Base-by-base conservation (phyloP, 495 filamentous ascomycete species). In the Penicillium paxilli region DNA sequence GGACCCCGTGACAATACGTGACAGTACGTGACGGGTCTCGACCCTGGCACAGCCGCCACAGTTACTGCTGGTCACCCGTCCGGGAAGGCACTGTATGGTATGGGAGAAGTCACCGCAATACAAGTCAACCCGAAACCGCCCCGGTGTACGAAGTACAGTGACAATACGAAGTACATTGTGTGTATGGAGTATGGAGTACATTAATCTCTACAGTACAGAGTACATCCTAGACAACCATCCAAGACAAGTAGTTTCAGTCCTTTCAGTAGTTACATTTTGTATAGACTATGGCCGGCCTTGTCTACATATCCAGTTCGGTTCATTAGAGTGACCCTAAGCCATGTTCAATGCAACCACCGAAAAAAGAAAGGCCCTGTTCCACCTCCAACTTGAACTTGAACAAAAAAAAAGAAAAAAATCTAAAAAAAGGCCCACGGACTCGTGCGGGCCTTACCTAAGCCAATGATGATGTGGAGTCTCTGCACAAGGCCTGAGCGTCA, bases 291-390 rank as follows among this genome's bases (percentile, higher is more conserved):
- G 30, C 10, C n/a, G 30, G 30, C 30, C 30, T 32, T 38, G n/a
- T n/a, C 35, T 38, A 19, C 8, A 38, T 28, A 38, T 38, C 8
- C 16, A 16, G n/a, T 38, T 7, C 16, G 16, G n/a, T 38, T 16
- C 16, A n/a, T 38, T 5, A 5, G 5, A 38, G 16, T 12, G 35
- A 38, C 35, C n/a, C n/a, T n/a, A 9, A 38, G 16, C 8, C 35
- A 38, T 38, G 19, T 21, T 10, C 9, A 60, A 67, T 67, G 62
- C 64, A 67, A 65, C 62, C 53, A 49, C 58, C 58, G 58, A 62
- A 56, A 65, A 58, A 62, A 50, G 10, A 24, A 38, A 35, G 42
- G 1, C 26, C 26, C 26, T n/a, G n/a, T n/a, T n/a, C n/a, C n/a
- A n/a, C n/a, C n/a, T n/a, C n/a, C 11, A 32, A 32, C 11, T 10